Evolutionary conservation across 805 yeast species (phyloP), one percentile per base, ranked within the genome.

Genomic region (Yarrowia sp.): DNA sequence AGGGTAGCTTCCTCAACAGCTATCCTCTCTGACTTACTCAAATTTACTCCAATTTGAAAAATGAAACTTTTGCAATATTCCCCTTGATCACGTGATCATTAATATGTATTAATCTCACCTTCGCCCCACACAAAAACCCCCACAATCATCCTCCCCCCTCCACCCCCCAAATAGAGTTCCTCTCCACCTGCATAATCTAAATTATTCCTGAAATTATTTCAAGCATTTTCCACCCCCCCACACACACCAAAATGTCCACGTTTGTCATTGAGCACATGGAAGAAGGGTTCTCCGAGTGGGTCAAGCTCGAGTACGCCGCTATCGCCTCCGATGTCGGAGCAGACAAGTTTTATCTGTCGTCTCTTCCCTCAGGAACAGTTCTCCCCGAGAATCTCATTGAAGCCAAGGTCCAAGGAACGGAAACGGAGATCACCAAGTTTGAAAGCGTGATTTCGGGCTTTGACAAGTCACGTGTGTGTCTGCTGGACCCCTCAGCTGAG

Each of bases 251-350:
- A 39, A 64, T 57, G 63, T 41, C 66, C 42, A 66, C 44, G 17
- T 93, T 92, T 80, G 85, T 95, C 63, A 92, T 93, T 62, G 99
- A 93, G 76, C 99, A 93, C 74, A 93, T 93, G 98, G 99, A 93
- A 76, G 89, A 86, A 67, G 98, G 97, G 0, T 91, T 93, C 82
- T 90, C 97, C 68, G 95, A 89, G 69, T 93, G 99, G 99, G 98
- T 93, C 47, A 82, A 84, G 33, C 80, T 95, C 6, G 99, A 93
- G 72, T 93, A 93, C 76, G 77, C 84, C 32, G 90, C 89, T 71
- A 92, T 93, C 66, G 84, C 92, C 55, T 80, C 84, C 64, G 98
- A 93, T 67, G 86, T 93, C 7, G 98, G 98, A 1, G 77, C 79
- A 17, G 87, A 84, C 32, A 90, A 92, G 73, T 79, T 93, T 48